phyloP scores from a whole-genome alignment of 306 rosid species.

The Begonia loranthoides region DNA sequence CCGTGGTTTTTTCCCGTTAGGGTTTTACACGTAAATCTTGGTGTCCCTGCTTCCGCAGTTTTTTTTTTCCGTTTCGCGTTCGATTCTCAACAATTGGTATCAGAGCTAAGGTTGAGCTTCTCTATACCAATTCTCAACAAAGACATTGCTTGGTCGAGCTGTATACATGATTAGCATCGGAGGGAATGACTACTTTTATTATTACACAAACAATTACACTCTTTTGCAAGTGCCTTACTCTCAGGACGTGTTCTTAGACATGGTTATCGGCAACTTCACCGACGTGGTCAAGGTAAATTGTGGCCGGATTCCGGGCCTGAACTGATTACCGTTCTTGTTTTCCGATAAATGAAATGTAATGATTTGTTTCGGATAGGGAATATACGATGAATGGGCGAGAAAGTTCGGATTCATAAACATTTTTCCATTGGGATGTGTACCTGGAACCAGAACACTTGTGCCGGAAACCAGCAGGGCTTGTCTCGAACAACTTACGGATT shows the following conservation, averaged over 20 bases:
- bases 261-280: slow-evolving; percentile 39
- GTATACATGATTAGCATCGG: slow-evolving; percentile 32
- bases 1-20: too few species aligned
- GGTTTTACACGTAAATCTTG: too few species aligned
- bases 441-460: slow-evolving; percentile 3
- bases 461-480: slow-evolving; percentile 20
- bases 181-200: slow-evolving; percentile 23
- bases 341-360: not conserved
- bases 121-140: too few species aligned
- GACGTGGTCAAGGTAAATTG: slow-evolving; percentile 20
- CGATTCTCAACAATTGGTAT: too few species aligned
- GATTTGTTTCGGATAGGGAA: slow-evolving; percentile 14
- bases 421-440: slow-evolving; percentile 25
- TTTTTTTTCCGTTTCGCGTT: too few species aligned
- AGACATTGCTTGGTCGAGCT: slow-evolving; percentile 24
- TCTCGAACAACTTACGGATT: slow-evolving; percentile 10
- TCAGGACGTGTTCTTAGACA: slow-evolving; percentile 13
- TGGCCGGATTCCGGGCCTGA: too few species aligned
- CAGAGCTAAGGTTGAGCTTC: too few species aligned
- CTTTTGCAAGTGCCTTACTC: slow-evolving; percentile 10
- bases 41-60: too few species aligned
- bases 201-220: slow-evolving; percentile 8
- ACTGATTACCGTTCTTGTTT: too few species aligned
- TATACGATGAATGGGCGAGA: slow-evolving; percentile 33
- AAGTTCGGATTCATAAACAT: slow-evolving; percentile 28